Evolutionary conservation across 345 rosid species (phyloP).

Genomic region (Aethionema arabicum): DNA sequence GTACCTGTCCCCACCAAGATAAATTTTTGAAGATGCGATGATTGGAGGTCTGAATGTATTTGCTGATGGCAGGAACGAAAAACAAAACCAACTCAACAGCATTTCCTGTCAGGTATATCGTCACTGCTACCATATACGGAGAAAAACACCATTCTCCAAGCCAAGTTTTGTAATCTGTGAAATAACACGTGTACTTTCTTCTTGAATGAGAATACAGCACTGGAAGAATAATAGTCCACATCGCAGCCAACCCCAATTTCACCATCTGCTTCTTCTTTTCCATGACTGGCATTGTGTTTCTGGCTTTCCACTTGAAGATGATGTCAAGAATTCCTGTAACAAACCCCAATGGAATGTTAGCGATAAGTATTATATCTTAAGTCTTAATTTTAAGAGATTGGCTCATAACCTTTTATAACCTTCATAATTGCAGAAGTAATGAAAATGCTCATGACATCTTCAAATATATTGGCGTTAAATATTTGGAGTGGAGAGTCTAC

Average conservation of each 20-base stretch:
- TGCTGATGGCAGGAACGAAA: conserved; percentile 77
- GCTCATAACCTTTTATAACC: conserved; percentile 63
- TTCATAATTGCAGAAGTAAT: conserved; percentile 78
- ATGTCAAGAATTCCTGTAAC: conserved; percentile 81
- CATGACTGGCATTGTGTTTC: conserved; percentile 57
- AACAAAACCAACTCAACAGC: conserved; percentile 81
- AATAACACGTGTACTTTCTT: conserved; percentile 79
- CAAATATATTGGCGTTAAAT: conserved; percentile 68
- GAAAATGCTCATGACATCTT: conserved; percentile 90
- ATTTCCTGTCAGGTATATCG: conserved; percentile 61
- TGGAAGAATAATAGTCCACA: conserved; percentile 88
- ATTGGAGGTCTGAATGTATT: conserved; percentile 79
- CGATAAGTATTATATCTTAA: conserved; percentile 7
- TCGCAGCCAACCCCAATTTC: conserved; percentile 66
- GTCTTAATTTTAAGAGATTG: neutral
- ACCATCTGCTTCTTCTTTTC: conserved; percentile 60
- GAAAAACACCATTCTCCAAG: conserved; percentile 79
- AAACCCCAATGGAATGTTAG: conserved; percentile 23
- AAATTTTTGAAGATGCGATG: conserved; percentile 53
- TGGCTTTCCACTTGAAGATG: conserved; percentile 79
- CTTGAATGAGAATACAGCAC: conserved; percentile 66
- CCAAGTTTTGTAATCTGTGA: conserved; percentile 63
- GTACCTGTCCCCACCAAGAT: conserved; percentile 89
- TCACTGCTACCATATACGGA: conserved; percentile 79
- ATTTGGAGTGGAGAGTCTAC: conserved; percentile 82